phyloP scores from a whole-genome alignment of 2,329 filamentous ascomycete species.

The Cercospora sp. region DNA sequence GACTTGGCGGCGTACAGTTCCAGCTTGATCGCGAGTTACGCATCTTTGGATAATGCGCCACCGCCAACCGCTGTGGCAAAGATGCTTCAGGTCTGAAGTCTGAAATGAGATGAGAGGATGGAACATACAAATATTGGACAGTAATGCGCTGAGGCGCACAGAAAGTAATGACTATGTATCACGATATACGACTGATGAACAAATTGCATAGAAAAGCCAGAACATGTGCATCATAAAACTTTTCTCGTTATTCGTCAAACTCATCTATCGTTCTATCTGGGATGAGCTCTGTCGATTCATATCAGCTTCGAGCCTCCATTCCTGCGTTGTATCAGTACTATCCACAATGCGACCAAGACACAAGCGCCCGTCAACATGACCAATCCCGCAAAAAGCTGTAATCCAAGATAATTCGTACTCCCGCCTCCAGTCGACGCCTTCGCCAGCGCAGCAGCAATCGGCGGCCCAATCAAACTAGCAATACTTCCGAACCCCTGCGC shows the following conservation, averaged over 20 bases:
- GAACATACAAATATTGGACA: neutral
- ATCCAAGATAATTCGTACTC: slow-evolving; percentile 30
- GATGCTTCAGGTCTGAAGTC: neutral
- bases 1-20: slow-evolving; percentile 11
- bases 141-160: neutral
- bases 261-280: neutral
- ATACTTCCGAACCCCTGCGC: slow-evolving; percentile 48
- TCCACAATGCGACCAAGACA: slow-evolving; percentile 31
- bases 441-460: slow-evolving; percentile 48
- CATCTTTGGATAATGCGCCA: slow-evolving; percentile 10
- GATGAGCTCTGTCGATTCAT: neutral
- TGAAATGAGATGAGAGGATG: neutral
- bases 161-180: neutral
- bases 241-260: neutral
- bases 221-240: neutral
- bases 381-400: slow-evolving; percentile 36
- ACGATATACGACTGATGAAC: neutral
- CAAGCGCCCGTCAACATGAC: slow-evolving; percentile 33
- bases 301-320: slow-evolving; percentile 28
- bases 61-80: slow-evolving; percentile 9
- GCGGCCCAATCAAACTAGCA: slow-evolving; percentile 47
- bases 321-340: slow-evolving; percentile 30
- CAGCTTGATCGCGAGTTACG: slow-evolving; percentile 20
- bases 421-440: slow-evolving; percentile 21
- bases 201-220: neutral